phyloP scores from a whole-genome alignment of 2,329 filamentous ascomycete species.

The Trichophyton verrucosum region DNA sequence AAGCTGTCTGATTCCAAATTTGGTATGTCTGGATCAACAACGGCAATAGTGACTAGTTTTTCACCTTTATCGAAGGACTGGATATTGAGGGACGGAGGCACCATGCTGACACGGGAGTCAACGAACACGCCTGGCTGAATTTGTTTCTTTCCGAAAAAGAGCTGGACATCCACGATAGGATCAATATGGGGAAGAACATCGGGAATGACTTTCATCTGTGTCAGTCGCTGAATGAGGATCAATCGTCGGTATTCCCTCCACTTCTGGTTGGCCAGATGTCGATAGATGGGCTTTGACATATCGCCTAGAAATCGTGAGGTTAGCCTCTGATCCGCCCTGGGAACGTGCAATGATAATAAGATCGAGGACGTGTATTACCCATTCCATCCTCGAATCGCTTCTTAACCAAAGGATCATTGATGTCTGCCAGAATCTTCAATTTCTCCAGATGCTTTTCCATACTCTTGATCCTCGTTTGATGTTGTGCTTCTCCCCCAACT shows the following conservation, averaged over 20 bases:
- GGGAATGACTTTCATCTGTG: slow-evolving; percentile 75
- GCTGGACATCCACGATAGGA: slow-evolving; percentile 63
- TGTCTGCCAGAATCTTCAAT: slow-evolving; percentile 80
- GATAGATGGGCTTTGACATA: slow-evolving; percentile 94
- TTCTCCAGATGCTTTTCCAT: slow-evolving; percentile 61
- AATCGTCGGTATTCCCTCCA: slow-evolving; percentile 75
- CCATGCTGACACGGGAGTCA: slow-evolving; percentile 59
- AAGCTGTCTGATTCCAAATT: slow-evolving; percentile 63
- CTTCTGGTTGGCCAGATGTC: slow-evolving; percentile 71
- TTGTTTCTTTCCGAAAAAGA: slow-evolving; percentile 62
- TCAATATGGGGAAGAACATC: slow-evolving; percentile 75
- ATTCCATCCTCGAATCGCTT: slow-evolving; percentile 83
- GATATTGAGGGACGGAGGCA: slow-evolving; percentile 61
- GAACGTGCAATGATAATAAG: background rate
- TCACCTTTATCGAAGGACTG: slow-evolving; percentile 75
- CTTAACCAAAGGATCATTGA: slow-evolving; percentile 91
- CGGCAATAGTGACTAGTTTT: slow-evolving; percentile 69
- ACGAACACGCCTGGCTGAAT: slow-evolving; percentile 68
- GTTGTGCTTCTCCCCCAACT: slow-evolving; percentile 50
- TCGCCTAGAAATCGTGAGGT: slow-evolving; percentile 48
- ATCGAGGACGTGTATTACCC: slow-evolving; percentile 42
- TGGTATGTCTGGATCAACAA: slow-evolving; percentile 85
- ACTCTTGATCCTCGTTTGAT: slow-evolving; percentile 54
- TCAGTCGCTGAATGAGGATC: slow-evolving; percentile 71
- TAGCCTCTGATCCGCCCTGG: slow-evolving; percentile 12